Base-by-base conservation (phyloP, 106 monocot species). In the Allium cepa region DNA sequence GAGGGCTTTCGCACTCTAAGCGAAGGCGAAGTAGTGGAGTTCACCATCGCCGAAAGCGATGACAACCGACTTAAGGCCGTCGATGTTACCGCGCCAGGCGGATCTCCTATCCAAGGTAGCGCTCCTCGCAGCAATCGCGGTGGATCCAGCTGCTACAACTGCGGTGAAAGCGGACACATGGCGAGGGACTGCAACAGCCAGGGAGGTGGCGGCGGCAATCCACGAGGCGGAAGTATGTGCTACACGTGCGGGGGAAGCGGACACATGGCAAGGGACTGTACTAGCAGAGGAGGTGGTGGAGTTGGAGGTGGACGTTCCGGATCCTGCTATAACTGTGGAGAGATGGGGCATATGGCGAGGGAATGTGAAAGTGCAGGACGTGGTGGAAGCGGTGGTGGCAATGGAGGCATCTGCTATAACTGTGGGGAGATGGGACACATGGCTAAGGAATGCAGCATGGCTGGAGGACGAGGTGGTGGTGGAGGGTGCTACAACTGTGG, bases 401-500 rank as follows among this genome's bases (percentile, higher is more conserved):
- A 75, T 15, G 63, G 60, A 2, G 49, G 63, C 13, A 47, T 27
- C 36, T 26, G 62, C 26, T 26, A 45, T 12, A 45, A 45, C 3
- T 36, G 36, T 36, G 62, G 26, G 46, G 62, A 14, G 27, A 62
- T 36, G 62, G 62, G 46, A 0, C 12, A 62, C 1, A 11, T 2
- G 62, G 62, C 15, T 47, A 49, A 9, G 64, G 63, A 13, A 47
- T 45, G 63, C 45, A 47, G 63, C 47, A 63, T 15, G 63, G 63
- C 6, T 17, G 64, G 64, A 9, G 64, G 64, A 16, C 73, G 69
- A 2, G 73, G 66, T 7, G 86, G 73, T 16, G 78, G 68, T 15
- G 72, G 70, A 17, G 72, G 61, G 13, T 82, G 86, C 47, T 87
- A 83, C 68, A 79, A 73, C 50, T 82, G 86, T 64, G 82, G 82